phyloP scores from a whole-genome alignment of 768 basidiomycete species.

The Leccinum pellstonianum region DNA sequence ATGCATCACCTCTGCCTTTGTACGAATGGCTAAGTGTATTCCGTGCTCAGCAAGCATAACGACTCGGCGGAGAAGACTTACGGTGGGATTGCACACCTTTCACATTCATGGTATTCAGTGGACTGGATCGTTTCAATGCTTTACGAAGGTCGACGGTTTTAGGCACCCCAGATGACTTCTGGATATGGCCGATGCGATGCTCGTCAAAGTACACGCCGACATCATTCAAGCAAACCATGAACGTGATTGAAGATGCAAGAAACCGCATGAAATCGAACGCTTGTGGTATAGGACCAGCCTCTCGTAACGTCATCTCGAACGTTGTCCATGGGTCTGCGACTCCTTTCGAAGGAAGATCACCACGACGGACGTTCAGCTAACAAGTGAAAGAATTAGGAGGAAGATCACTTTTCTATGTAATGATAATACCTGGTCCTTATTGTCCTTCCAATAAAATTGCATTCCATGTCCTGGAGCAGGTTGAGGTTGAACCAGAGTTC shows the following conservation, averaged over 20 bases:
- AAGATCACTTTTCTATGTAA: not conserved
- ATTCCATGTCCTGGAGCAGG: slow-evolving; percentile 70
- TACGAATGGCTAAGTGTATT: slow-evolving; percentile 39
- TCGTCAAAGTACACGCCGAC: slow-evolving; percentile 84
- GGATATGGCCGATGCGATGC: slow-evolving; percentile 62
- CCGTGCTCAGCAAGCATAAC: not conserved
- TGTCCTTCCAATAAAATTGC: slow-evolving; percentile 96
- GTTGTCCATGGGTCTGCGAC: slow-evolving; percentile 66
- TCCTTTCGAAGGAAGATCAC: slow-evolving; percentile 48
- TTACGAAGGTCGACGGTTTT: slow-evolving; percentile 52
- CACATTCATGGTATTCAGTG: slow-evolving; percentile 65
- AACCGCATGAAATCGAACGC: slow-evolving; percentile 89
- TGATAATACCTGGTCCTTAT: slow-evolving; percentile 71
- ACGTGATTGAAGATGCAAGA: slow-evolving; percentile 87
- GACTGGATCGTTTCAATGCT: slow-evolving; percentile 55
- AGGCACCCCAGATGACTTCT: slow-evolving; percentile 58
- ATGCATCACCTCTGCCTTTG: slow-evolving; percentile 13
- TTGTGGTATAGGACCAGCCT: slow-evolving; percentile 74
- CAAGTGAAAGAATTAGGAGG: slow-evolving; percentile 7
- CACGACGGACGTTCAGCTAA: slow-evolving; percentile 81
- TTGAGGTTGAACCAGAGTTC: not conserved
- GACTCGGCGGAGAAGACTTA: slow-evolving; percentile 34
- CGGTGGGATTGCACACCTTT: slow-evolving; percentile 61
- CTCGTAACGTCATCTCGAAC: slow-evolving; percentile 86
- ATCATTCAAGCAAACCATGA: slow-evolving; percentile 77